Conservation (phyloP, 192 early-diverging fungal species). For the Thamnidium elegans region DNA sequence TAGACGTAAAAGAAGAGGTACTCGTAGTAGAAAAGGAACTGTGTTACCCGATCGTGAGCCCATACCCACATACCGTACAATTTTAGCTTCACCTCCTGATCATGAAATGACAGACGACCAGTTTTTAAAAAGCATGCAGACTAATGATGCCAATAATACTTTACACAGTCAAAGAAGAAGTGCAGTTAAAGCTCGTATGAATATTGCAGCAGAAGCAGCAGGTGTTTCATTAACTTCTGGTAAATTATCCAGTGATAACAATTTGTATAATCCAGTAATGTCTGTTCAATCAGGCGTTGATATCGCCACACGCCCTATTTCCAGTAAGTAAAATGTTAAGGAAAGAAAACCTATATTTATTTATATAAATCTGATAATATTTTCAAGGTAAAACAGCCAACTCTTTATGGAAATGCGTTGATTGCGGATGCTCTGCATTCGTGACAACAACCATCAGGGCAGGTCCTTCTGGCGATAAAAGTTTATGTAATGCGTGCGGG, state of each 20-base stretch:
- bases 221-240: slow-evolving; percentile 1
- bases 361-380: too few relatives aligned
- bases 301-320: not conserved
- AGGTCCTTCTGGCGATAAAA: slow-evolving; percentile 3
- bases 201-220: slow-evolving; percentile 36
- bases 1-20: slow-evolving; percentile 84
- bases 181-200: slow-evolving; percentile 30
- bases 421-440: slow-evolving; percentile 6
- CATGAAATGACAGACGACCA: slow-evolving; percentile 43
- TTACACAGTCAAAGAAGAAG: slow-evolving; percentile 26
- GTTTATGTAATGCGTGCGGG: slow-evolving; percentile 12
- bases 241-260: not conserved
- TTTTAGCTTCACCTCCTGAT: slow-evolving; percentile 41
- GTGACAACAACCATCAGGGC: slow-evolving; percentile 8
- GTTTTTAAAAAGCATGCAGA: slow-evolving; percentile 21
- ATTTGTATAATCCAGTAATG: not conserved
- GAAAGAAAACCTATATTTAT: not conserved
- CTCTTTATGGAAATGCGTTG: slow-evolving; percentile 1
- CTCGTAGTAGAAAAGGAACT: slow-evolving; percentile 62
- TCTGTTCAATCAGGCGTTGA: not conserved
- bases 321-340: not conserved
- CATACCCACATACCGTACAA: slow-evolving; percentile 58
- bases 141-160: not conserved
- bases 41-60: slow-evolving; percentile 69
- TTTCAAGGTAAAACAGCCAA: not conserved